phyloP scores from a whole-genome alignment of 106 monocot genomes.

The Dactylorhiza incarnata region DNA sequence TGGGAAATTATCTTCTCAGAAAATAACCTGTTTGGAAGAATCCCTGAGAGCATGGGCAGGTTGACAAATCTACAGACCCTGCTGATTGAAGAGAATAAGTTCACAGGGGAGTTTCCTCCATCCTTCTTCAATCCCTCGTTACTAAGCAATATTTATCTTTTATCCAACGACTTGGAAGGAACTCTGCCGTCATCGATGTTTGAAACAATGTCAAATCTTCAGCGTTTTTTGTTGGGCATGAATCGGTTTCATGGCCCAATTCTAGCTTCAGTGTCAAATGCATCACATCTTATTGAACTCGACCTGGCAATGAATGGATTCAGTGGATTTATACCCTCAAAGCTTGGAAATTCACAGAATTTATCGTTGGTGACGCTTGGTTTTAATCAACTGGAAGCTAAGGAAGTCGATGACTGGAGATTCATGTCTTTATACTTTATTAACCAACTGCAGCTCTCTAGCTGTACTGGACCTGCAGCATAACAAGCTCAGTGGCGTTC shows the following conservation, averaged over 20 bases:
- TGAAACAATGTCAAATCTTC: not conserved
- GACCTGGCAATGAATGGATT: not conserved
- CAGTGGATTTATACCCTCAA: constrained; percentile 4
- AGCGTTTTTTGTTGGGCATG: not conserved
- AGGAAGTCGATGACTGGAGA: constrained; percentile 1
- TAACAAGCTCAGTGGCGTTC: constrained; percentile 13
- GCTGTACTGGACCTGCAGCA: not conserved
- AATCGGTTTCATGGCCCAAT: constrained; percentile 19
- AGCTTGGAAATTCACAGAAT: not conserved
- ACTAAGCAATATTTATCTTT: not conserved
- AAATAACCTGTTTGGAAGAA: constrained; percentile 10
- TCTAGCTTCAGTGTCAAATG: constrained; percentile 18
- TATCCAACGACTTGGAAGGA: constrained; percentile 8
- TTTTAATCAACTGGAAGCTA: constrained; percentile 1
- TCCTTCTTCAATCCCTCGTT: constrained; percentile 18
- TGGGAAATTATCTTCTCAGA: not conserved
- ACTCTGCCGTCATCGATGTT: not conserved
- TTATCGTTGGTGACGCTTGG: not conserved
- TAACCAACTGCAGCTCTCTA: constrained; percentile 17
- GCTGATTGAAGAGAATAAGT: not conserved
- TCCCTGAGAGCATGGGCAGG: constrained; percentile 11
- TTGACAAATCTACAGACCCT: not conserved
- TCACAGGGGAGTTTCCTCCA: constrained; percentile 8
- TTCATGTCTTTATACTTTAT: constrained; percentile 10
- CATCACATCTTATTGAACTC: not conserved